Evolutionary conservation across 495 filamentous ascomycete species (phyloP).

Genomic region (Daldinia loculata): DNA sequence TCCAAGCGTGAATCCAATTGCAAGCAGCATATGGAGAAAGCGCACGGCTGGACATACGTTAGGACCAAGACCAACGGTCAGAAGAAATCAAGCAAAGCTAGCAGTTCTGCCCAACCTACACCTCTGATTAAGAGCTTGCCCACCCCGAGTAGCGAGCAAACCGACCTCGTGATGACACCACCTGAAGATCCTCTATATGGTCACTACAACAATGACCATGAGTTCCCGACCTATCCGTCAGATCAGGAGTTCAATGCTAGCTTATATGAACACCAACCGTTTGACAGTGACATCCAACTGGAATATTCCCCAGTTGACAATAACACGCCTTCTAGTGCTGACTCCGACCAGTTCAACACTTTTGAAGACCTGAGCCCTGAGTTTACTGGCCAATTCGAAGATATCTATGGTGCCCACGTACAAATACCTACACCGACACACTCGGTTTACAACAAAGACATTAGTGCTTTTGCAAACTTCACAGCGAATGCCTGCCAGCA

Average conservation of each 20-base stretch:
- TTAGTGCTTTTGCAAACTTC: slow-evolving; percentile 48
- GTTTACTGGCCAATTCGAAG: slow-evolving; percentile 60
- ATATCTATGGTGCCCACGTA: slow-evolving; percentile 63
- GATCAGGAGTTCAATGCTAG: slow-evolving; percentile 48
- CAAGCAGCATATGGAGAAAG: slow-evolving; percentile 99
- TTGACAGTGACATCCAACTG: slow-evolving; percentile 57
- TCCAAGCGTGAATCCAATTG: slow-evolving; percentile 97
- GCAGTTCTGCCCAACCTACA: slow-evolving; percentile 60
- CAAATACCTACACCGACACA: slow-evolving; percentile 53
- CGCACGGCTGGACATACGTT: slow-evolving; percentile 87
- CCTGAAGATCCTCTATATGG: slow-evolving; percentile 51
- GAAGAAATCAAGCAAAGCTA: slow-evolving; percentile 57
- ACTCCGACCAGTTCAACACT: slow-evolving; percentile 56
- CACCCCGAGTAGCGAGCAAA: slow-evolving; percentile 56
- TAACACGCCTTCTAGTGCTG: slow-evolving; percentile 56
- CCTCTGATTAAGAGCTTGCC: slow-evolving; percentile 64
- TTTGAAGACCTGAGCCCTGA: slow-evolving; percentile 57
- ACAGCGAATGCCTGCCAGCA: slow-evolving; percentile 48
- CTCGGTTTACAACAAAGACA: slow-evolving; percentile 51
- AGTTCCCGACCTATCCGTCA: slow-evolving; percentile 55
- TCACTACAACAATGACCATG: slow-evolving; percentile 44
- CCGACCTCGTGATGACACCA: slow-evolving; percentile 53
- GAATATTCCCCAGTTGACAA: slow-evolving; percentile 60
- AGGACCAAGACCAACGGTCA: slow-evolving; percentile 90
- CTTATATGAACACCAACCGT: slow-evolving; percentile 40